Conservation (phyloP, 2,329 filamentous ascomycete species). For the Cercospora zeae-maydis region DNA sequence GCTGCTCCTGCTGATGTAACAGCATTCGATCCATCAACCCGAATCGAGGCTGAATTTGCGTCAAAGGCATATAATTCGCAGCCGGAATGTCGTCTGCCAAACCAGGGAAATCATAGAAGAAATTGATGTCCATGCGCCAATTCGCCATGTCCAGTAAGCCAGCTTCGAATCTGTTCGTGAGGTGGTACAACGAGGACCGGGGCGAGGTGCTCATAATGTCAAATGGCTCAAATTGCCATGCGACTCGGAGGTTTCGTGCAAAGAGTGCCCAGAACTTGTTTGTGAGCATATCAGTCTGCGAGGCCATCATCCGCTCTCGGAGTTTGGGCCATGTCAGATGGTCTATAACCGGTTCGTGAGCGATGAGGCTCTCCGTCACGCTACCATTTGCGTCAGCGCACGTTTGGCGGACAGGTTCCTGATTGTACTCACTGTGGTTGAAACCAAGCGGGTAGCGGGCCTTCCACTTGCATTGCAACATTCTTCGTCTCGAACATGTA, state of each 20-base stretch:
- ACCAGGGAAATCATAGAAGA: slow-evolving; percentile 24
- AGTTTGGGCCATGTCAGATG: slow-evolving; percentile 25
- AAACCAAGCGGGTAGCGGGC: slow-evolving; percentile 25
- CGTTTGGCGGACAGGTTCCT: background rate
- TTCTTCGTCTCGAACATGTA: slow-evolving; percentile 26
- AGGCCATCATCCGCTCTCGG: slow-evolving; percentile 20
- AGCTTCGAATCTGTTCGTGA: slow-evolving; percentile 19
- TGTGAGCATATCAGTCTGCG: slow-evolving; percentile 21
- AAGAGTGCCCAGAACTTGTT: slow-evolving; percentile 25
- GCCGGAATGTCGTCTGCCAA: slow-evolving; percentile 23
- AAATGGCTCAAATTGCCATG: slow-evolving; percentile 23
- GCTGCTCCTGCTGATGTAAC: background rate
- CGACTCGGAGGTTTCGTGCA: slow-evolving; percentile 20
- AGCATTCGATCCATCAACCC: slow-evolving; percentile 11
- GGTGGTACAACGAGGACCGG: slow-evolving; percentile 19
- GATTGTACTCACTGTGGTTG: slow-evolving; percentile 20
- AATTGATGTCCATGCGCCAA: slow-evolving; percentile 26
- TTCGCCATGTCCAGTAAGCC: slow-evolving; percentile 23
- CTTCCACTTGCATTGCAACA: slow-evolving; percentile 17
- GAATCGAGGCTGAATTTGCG: slow-evolving; percentile 20
- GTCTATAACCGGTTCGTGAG: slow-evolving; percentile 26
- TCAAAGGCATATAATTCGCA: slow-evolving; percentile 24
- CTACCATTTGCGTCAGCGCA: slow-evolving; percentile 13
- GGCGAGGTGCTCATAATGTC: slow-evolving; percentile 18
- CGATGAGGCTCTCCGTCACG: slow-evolving; percentile 22